A percentile compares a stretch with the other conserved stretches of the same genome.
phyloP scores from a whole-genome alignment of 2,329 filamentous ascomycete species.

The Akanthomyces lecanii region DNA sequence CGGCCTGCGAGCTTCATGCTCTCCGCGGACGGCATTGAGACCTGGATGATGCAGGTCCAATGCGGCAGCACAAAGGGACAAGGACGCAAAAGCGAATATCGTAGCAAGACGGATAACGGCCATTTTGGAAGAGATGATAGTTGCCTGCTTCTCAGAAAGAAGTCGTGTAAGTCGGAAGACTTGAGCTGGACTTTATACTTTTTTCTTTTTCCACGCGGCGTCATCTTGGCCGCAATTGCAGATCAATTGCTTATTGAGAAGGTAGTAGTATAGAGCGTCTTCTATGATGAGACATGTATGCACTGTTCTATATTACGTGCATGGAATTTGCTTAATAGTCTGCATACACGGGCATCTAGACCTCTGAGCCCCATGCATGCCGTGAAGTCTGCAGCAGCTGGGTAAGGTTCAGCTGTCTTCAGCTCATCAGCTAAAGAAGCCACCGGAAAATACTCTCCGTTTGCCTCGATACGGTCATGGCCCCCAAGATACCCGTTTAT shows the following conservation, averaged over 20 bases:
- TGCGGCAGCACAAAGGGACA: neutral
- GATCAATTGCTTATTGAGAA: too few species aligned
- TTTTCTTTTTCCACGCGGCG: too few species aligned
- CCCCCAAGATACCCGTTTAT: too few species aligned
- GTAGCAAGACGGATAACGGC: neutral
- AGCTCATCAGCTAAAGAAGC: slow-evolving; percentile 1
- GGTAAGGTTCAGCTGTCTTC: too few species aligned
- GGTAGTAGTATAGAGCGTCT: too few species aligned
- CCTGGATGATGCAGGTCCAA: neutral
- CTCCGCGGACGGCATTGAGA: neutral
- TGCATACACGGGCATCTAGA: neutral
- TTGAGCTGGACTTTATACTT: neutral
- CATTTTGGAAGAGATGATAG: neutral
- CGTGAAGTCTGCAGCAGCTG: neutral
- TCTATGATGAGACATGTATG: neutral
- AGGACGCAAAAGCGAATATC: neutral
- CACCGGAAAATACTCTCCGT: neutral
- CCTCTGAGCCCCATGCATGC: slow-evolving; percentile 8
- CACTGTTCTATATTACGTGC: too few species aligned
- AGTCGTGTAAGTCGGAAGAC: neutral
- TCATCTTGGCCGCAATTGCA: neutral
- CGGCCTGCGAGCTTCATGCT: neutral
- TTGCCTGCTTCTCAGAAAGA: neutral
- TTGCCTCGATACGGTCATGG: too few species aligned
- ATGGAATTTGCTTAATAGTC: neutral